Percentiles rank a stretch among this genome's conserved stretches.
Evolutionary conservation across 768 basidiomycete species (phyloP).

Genomic region (Cubamyces sp.): DNA sequence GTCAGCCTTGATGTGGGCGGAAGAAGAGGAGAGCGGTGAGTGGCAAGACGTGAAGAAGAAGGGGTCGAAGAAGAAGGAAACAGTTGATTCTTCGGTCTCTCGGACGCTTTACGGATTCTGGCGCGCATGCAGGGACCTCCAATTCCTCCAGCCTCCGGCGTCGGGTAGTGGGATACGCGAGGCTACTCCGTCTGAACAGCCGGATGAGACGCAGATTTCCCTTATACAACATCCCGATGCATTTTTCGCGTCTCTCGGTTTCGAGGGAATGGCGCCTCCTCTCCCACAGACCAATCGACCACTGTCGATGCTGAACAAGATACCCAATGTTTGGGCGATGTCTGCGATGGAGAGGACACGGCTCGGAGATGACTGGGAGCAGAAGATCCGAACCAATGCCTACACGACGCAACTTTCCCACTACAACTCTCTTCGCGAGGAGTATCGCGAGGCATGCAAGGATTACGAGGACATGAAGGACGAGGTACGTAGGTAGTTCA

Average conservation of each 20-base stretch:
- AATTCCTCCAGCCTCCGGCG: constrained; percentile 42
- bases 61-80: constrained; percentile 27
- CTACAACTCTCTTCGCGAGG: constrained; percentile 46
- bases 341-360: constrained; percentile 50
- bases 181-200: not conserved
- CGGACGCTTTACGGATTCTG: constrained; percentile 54
- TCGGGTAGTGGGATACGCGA: not conserved
- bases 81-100: constrained; percentile 1
- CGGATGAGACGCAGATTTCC: not conserved
- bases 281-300: constrained; percentile 42
- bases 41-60: constrained; percentile 20
- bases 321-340: constrained; percentile 56
- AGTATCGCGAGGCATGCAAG: constrained; percentile 45
- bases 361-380: constrained; percentile 52
- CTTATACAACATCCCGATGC: constrained; percentile 5
- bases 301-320: constrained; percentile 42
- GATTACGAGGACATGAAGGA: constrained; percentile 48
- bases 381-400: constrained; percentile 40
- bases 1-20: constrained; percentile 1
- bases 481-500: constrained; percentile 46
- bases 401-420: constrained; percentile 40
- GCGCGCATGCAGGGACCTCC: constrained; percentile 50
- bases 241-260: constrained; percentile 43
- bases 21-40: constrained; percentile 20
- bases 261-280: constrained; percentile 39